phyloP scores from a whole-genome alignment of 2,329 filamentous ascomycete genomes.

The Keithomyces neogunnii region DNA sequence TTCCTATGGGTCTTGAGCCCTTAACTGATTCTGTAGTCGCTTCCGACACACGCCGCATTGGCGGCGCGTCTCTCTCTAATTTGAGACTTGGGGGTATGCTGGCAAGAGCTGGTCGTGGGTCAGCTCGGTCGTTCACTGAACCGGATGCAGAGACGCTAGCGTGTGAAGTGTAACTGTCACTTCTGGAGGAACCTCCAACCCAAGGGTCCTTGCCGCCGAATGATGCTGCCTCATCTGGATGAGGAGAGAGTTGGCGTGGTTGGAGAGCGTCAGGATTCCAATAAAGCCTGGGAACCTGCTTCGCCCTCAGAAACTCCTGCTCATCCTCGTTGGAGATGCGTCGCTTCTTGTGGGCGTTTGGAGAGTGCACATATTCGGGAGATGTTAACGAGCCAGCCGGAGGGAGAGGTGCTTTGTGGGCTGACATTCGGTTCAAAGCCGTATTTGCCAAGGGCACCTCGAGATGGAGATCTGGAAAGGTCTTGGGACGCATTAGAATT shows the following conservation, averaged over 20 bases:
- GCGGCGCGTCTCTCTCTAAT: slow-evolving; percentile 26
- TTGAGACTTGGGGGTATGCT: slow-evolving; percentile 29
- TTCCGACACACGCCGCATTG: slow-evolving; percentile 22
- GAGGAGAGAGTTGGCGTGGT: slow-evolving; percentile 28
- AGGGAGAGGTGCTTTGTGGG: neutral
- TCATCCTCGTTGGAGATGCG: slow-evolving; percentile 34
- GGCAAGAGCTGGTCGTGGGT: slow-evolving; percentile 29
- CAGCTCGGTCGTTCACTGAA: slow-evolving; percentile 26
- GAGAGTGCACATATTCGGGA: slow-evolving; percentile 42
- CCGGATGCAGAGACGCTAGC: slow-evolving; percentile 18
- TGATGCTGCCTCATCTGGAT: slow-evolving; percentile 12
- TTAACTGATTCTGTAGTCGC: neutral
- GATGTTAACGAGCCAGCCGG: slow-evolving; percentile 18
- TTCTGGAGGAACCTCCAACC: slow-evolving; percentile 10
- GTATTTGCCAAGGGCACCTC: slow-evolving; percentile 8
- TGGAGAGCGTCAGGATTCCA: slow-evolving; percentile 24
- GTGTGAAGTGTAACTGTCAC: slow-evolving; percentile 21
- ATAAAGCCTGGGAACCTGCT: slow-evolving; percentile 39
- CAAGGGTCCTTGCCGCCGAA: slow-evolving; percentile 17
- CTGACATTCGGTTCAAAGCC: neutral
- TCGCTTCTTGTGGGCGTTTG: slow-evolving; percentile 38
- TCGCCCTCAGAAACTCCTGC: slow-evolving; percentile 28
- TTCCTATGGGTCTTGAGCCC: neutral
- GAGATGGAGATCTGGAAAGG: slow-evolving; percentile 35
- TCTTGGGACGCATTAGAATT: slow-evolving; percentile 19